Base-by-base conservation (phyloP, 768 basidiomycete species). In the Boletus barrowsii region DNA sequence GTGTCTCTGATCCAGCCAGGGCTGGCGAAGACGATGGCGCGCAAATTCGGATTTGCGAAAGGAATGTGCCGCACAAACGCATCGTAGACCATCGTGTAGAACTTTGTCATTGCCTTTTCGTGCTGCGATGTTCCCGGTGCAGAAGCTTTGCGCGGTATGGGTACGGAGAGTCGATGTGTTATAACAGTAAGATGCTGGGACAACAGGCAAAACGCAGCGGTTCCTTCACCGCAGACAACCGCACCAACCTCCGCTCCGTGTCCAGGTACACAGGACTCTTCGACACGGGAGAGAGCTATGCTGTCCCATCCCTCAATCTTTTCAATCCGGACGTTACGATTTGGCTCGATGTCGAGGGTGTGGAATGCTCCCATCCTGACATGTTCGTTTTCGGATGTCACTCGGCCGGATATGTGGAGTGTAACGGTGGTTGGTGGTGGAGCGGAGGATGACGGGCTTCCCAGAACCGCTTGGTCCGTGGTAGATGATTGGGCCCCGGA, bases 121-220 rank as follows among this genome's bases (percentile, higher is more conserved):
- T 98, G 91, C 29, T 93, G 89, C 2, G 89, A 85, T 1, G 87
- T 78, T 8, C 87, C 86, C 11, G 85, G 79, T 4, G 88, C 82
- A 1, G 93, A 89, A 10, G 93, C 83, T 71, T 99, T 99, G 49
- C 97, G 82, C 6, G 97, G 97, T 53, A 98, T 87, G 1, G 88
- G 76, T 1, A 93, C 82, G 18, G 92, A 89, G 51, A 99, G 85
- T 20, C 97, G 83, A 66, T 98, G 93, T 5, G 92, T 76, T 33
- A 99, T 86, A 29, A 95, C 77, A 2, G 97, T 99, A 87, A 98
- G 95, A 71, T 98, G 95, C 62, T 98, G 88, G 2, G 95, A 98
- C 14, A 99, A 78, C 30, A 99, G 73, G 70, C 97, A 98, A 68
- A 99, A 90, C 10, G 92, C 87, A 1, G 97, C 97, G 3, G 83